Conservation (phyloP, 164 flowering plant species). For the Magnolia officinalis region DNA sequence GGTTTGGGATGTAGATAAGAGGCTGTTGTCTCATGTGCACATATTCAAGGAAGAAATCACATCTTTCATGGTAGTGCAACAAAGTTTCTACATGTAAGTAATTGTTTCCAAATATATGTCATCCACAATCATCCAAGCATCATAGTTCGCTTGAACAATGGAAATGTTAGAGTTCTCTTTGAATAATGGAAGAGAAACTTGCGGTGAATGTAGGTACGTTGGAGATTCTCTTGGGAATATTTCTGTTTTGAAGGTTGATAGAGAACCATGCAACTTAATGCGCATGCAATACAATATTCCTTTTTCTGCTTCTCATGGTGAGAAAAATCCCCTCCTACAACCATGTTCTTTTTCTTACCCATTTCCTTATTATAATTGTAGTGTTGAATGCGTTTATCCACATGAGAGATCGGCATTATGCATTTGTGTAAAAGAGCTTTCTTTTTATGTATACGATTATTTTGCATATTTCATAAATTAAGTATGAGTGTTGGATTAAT, state of each 20-base stretch:
- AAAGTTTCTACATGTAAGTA: conserved; percentile 58
- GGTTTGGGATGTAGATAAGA: conserved; percentile 84
- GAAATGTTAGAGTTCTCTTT: neutral
- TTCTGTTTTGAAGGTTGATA: conserved; percentile 57
- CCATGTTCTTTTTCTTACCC: neutral
- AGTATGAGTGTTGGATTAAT: neutral
- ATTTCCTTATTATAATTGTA: neutral
- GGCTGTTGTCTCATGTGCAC: conserved; percentile 50
- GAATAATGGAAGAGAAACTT: neutral
- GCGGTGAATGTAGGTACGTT: conserved; percentile 42
- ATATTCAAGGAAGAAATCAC: conserved; percentile 54
- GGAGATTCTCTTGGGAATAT: conserved; percentile 78
- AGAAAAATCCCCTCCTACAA: conserved; percentile 7
- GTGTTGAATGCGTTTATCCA: neutral
- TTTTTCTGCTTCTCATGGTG: conserved; percentile 68
- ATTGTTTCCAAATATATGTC: neutral
- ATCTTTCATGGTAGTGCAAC: conserved; percentile 51
- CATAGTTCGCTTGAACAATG: neutral
- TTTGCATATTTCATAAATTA: neutral
- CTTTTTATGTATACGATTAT: neutral
- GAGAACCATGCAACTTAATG: conserved; percentile 39
- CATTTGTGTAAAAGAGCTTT: neutral
- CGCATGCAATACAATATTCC: conserved; percentile 76
- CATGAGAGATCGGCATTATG: neutral
- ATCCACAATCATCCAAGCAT: neutral